Percentiles rank a stretch among this genome's conserved stretches.
These are phyloP conservation scores for Coemansia interrupta DNA, from an alignment of 192 early-diverging fungal genomes.

Conservation along the genomic window DNA sequence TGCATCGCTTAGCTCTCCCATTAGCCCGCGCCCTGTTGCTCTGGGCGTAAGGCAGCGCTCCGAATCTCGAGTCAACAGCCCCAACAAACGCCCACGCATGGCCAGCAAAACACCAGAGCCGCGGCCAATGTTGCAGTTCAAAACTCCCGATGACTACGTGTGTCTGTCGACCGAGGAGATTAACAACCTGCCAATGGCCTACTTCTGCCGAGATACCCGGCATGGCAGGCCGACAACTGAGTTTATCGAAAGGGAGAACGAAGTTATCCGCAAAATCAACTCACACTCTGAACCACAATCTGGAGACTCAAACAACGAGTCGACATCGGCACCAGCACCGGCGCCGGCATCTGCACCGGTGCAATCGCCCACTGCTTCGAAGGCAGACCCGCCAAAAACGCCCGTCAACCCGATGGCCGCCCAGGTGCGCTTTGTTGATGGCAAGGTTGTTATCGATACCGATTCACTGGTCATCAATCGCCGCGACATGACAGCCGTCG, in stretches of 20 bases:
- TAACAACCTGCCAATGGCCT: conserved; percentile 34
- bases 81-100: conserved; percentile 26
- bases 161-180: conserved; percentile 26
- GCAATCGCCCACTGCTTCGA: background rate
- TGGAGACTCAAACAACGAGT: background rate
- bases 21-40: background rate
- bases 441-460: conserved; percentile 43
- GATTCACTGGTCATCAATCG: conserved; percentile 48
- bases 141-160: conserved; percentile 29
- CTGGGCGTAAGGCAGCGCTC: conserved; percentile 4
- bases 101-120: conserved; percentile 26
- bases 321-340: background rate
- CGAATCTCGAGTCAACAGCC: conserved; percentile 1
- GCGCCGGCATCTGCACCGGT: background rate
- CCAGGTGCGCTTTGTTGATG: conserved; percentile 50
- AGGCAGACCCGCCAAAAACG: background rate
- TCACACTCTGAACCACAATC: conserved; percentile 1
- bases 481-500: conserved; percentile 28
- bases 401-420: conserved; percentile 30
- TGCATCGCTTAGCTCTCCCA: conserved; percentile 30
- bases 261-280: conserved; percentile 26
- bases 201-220: conserved; percentile 41
- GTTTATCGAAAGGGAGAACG: conserved; percentile 45
- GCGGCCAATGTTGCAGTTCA: conserved; percentile 21
- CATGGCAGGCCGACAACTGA: conserved; percentile 37